These are phyloP conservation scores for Penicillium sumatraense DNA, from an alignment of 2,329 filamentous ascomycete species.

Conservation along the genomic window DNA sequence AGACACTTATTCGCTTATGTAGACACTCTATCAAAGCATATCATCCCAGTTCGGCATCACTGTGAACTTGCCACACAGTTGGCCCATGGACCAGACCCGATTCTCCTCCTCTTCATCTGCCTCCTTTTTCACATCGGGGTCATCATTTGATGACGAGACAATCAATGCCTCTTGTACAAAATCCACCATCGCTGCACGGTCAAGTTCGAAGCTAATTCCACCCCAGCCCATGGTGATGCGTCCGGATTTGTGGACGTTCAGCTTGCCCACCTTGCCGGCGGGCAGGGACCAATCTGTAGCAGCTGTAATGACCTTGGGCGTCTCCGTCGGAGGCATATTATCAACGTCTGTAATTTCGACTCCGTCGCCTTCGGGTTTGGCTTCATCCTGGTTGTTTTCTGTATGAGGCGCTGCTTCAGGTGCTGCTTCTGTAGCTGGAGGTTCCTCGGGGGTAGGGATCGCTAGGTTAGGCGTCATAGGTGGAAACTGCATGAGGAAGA, in stretches of 20 bases:
- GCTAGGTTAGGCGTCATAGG: conserved; percentile 63
- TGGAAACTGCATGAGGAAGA: conserved; percentile 69
- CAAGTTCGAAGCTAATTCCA: conserved; percentile 62
- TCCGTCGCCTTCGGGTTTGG: conserved; percentile 39
- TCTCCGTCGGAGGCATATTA: conserved; percentile 12
- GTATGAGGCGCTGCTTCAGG: conserved; percentile 7
- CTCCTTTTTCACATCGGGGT: conserved; percentile 24
- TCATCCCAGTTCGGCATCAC: conserved; percentile 65
- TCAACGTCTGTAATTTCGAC: conserved; percentile 32
- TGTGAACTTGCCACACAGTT: conserved; percentile 68
- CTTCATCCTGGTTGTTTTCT: conserved; percentile 19
- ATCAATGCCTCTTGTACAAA: conserved; percentile 66
- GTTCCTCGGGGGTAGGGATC: conserved; percentile 35
- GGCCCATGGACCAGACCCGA: conserved; percentile 61
- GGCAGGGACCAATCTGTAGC: conserved; percentile 50
- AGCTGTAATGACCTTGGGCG: conserved; percentile 44
- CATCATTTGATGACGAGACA: conserved; percentile 29
- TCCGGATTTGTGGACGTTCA: conserved; percentile 66
- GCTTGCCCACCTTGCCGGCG: conserved; percentile 62
- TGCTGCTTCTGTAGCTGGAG: neutral
- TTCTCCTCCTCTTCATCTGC: conserved; percentile 38
- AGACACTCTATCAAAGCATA: conserved; percentile 45
- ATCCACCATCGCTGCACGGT: conserved; percentile 59
- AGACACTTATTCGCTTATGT: neutral
- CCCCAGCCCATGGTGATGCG: conserved; percentile 67